Percentiles rank a stretch among this genome's conserved stretches.
These are phyloP conservation scores for Jaltomata sinuosa DNA, from an alignment of 257 asterid genomes.

Conservation along the genomic window DNA sequence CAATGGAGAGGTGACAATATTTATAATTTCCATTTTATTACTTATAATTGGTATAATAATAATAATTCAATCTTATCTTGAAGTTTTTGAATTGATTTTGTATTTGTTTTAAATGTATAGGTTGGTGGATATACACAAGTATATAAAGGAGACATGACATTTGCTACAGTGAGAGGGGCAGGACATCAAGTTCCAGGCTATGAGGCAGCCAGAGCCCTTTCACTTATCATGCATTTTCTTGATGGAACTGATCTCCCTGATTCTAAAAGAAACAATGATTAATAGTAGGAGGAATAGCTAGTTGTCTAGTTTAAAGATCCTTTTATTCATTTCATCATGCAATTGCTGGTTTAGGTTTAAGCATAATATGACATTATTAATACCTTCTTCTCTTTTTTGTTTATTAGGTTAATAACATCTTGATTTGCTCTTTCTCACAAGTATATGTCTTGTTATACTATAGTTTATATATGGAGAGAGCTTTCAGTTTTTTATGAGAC, in stretches of 20 bases:
- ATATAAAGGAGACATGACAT: constrained; percentile 44
- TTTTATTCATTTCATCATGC: neutral
- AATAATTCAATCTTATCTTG: neutral
- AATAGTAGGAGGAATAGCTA: neutral
- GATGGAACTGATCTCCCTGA: constrained; percentile 42
- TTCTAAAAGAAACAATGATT: neutral
- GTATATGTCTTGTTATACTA: no score
- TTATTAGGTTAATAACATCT: neutral
- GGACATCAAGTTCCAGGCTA: constrained; percentile 86
- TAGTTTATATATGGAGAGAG: neutral
- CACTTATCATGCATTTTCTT: constrained; percentile 51
- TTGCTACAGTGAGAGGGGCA: constrained; percentile 70
- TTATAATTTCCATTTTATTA: neutral
- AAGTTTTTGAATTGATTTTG: neutral
- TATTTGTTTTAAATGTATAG: constrained; percentile 5
- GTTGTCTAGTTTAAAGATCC: neutral
- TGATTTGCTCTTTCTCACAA: neutral
- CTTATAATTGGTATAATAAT: no score
- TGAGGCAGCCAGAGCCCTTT: constrained; percentile 55
- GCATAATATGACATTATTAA: neutral
- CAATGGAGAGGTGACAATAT: constrained; percentile 46
- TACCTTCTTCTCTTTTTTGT: neutral
- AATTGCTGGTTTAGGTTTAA: neutral
- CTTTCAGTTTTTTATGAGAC: neutral
- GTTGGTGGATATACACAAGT: constrained; percentile 69